Evolutionary conservation across 2,329 filamentous ascomycete species (phyloP).

Genomic region (Cephalotrichum gorgonifer): DNA sequence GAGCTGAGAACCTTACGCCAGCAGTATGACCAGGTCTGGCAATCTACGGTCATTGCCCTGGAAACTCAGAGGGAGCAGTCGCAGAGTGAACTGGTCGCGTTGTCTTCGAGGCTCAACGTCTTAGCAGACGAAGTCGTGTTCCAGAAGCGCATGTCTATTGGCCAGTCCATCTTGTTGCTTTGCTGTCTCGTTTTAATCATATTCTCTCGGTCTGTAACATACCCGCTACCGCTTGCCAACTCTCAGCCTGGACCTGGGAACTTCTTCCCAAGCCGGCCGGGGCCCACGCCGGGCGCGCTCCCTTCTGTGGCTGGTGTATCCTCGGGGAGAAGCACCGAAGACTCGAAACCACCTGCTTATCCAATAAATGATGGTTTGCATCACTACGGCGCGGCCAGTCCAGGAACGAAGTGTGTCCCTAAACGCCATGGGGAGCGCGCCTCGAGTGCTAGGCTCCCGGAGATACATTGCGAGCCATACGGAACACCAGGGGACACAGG

Average conservation of each 20-base stretch:
- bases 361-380: not conserved
- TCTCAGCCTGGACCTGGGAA: not conserved
- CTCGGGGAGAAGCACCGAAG: not conserved
- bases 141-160: constrained; percentile 84
- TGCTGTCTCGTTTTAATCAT: constrained; percentile 81
- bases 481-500: not conserved
- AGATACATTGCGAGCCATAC: not conserved
- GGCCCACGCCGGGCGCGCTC: not conserved
- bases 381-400: not conserved
- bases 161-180: constrained; percentile 79
- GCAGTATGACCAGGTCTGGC: constrained; percentile 95
- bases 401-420: not conserved
- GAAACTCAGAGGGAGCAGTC: constrained; percentile 81
- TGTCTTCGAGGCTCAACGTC: constrained; percentile 70
- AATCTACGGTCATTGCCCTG: constrained; percentile 84
- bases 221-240: not conserved
- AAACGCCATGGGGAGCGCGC: not conserved
- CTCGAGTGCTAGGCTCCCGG: not conserved
- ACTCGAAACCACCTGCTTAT: not conserved
- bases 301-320: not conserved
- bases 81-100: constrained; percentile 70
- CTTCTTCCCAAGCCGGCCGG: not conserved
- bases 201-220: constrained; percentile 45
- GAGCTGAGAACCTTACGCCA: constrained; percentile 70
- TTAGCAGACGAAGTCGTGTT: constrained; percentile 87